Evolutionary conservation across 371 early-diverging fungal genomes (phyloP), one percentile per base, ranked within the genome.

Genomic region (Rhizopus stolonifer): DNA sequence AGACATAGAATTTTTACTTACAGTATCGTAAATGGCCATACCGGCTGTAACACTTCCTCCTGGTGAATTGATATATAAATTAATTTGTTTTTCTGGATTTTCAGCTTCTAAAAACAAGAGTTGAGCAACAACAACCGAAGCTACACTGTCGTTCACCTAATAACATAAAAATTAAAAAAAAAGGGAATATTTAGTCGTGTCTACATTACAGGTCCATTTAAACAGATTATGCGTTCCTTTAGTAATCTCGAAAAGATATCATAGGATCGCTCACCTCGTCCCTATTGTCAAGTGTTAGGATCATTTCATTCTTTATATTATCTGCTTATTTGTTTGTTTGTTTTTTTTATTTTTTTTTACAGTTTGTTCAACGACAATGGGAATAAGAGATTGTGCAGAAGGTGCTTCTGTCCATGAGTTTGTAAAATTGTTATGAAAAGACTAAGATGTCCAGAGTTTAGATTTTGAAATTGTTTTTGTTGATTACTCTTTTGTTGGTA

Each of bases 11-110:
- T 29, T 23, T 8, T 33, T 1, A 67, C 78, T 75, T 80, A 89
- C 85, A 1, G 92, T 91, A 67, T 94, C 92, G 61, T 93, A 93
- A 58, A 92, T 91, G 17, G 92, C 98, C 91, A 96, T 84, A 11
- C 98, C 96, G 9, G 94, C 88, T 5, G 97, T 96, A 17, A 98
- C 97, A 65, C 86, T 86, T 29, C 98, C 97, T 29, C 99, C 97
- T 0, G 99, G 99, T 29, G 89, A 89, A 68, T 98, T 98, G 73
- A 98, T 95, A 70, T 98, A 98, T 38, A 98, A 66, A 46, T 83
- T 87, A 53, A 98, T 93, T 11, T 90, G 93, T 64, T 94, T 94
- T 44, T 91, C 91, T 21, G 93, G 89, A 57, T 92, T 90, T 72
- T 96, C 96, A 7, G 96, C 89, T 56, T 98, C 99, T 31, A 97